Evolutionary conservation across 2,329 filamentous ascomycete genomes (phyloP), one percentile per base, ranked within the genome.

Genomic region (Periconia sp.): DNA sequence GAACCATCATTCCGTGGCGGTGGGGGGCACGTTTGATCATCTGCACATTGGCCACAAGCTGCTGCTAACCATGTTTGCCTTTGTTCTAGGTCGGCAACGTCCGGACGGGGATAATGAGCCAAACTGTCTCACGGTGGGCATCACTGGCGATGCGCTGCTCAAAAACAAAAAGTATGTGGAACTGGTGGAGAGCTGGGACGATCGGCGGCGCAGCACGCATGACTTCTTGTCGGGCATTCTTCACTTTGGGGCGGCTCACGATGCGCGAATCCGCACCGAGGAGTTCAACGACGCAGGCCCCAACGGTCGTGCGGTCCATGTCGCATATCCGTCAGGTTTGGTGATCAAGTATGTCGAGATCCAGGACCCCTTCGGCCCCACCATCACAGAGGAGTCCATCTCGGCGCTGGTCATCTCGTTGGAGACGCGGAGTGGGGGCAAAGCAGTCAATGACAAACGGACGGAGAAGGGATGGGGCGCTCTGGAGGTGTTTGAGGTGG

Each of bases 1-100:
- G n/a, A 68, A 73, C 41, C 83, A 90, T 70, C 76, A 79, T 54
- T 82, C 84, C 14, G 88, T 95, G 47, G 90, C 88, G 49, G 84
- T 97, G 13, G 94, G 93, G 30, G 94, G 94, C 10, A 99, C 94
- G 0, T 99, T 97, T 75, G 94, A 99, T 72, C 92, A 97, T 74
- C 82, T 99, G 19, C 94, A 99, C 70, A 87, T 90, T 3, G 94
- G 94, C 6, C 94, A 99, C 78, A 99, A 97, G 76, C 81, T 97
- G n/a, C 83, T 99, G 18, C 83, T 99, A 18, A 92, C 92, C n/a
- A 92, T 92, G 56, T 90, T 89, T 0, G 84, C 87, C 0, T 83
- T 97, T 52, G 81, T 91, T 15, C 80, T 89, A 52, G 83, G 84
- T 35, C 63, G 64, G 27, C 60, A 14, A 11, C 11, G 13, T 11